Percentiles rank a stretch among this genome's conserved stretches.
phyloP scores from a whole-genome alignment of 2,329 filamentous ascomycete genomes.

The Ophiostoma montium region DNA sequence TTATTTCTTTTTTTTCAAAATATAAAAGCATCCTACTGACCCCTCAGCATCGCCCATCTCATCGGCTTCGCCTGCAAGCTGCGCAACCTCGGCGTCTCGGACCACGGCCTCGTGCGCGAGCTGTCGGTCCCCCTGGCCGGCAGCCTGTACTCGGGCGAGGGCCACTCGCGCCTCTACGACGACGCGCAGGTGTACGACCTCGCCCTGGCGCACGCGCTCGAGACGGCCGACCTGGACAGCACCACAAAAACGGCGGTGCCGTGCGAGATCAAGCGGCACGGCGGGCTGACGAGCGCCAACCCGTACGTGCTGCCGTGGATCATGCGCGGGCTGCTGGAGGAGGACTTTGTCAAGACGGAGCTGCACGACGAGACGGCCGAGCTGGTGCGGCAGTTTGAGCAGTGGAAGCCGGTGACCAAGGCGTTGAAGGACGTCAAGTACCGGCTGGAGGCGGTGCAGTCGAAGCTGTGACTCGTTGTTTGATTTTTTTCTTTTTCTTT shows the following conservation, averaged over 20 bases:
- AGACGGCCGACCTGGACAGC: slow-evolving; percentile 42
- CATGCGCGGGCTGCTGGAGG: slow-evolving; percentile 83
- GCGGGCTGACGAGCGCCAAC: slow-evolving; percentile 45
- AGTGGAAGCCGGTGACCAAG: slow-evolving; percentile 84
- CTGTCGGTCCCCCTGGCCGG: slow-evolving; percentile 79
- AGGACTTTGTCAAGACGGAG: slow-evolving; percentile 76
- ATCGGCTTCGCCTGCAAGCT: slow-evolving; percentile 89
- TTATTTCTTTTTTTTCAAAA: background rate
- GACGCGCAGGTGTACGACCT: slow-evolving; percentile 75
- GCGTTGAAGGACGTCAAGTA: slow-evolving; percentile 93
- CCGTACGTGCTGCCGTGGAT: slow-evolving; percentile 92
- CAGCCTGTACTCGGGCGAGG: slow-evolving; percentile 80
- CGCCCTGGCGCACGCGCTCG: slow-evolving; percentile 57
- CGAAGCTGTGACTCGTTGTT: slow-evolving; percentile 44
- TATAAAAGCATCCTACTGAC: background rate
- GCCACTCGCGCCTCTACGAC: slow-evolving; percentile 86
- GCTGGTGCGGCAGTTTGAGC: slow-evolving; percentile 76
- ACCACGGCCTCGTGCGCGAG: slow-evolving; percentile 87
- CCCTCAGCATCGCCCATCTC: slow-evolving; percentile 59
- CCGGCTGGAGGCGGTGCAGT: slow-evolving; percentile 77
- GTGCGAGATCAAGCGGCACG: slow-evolving; percentile 38
- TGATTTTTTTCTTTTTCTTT: slow-evolving; percentile 2
- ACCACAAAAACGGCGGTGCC: background rate
- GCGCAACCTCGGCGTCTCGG: slow-evolving; percentile 80
- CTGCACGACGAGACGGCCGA: slow-evolving; percentile 62